These are phyloP conservation scores for Metschnikowia rubicola DNA, from an alignment of 805 yeast genomes.

Conservation along the genomic window DNA sequence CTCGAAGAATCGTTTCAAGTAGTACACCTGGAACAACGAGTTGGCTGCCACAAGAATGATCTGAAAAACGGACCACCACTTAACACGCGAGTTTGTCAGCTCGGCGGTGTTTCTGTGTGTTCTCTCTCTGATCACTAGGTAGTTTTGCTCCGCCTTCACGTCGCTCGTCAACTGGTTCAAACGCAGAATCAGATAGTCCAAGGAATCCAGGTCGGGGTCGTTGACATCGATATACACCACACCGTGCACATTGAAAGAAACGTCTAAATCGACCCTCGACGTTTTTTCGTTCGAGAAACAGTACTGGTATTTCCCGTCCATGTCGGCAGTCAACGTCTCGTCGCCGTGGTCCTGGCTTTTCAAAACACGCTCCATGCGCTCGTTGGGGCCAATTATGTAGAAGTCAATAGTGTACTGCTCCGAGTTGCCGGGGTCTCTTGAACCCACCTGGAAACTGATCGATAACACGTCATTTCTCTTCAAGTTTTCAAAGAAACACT, in stretches of 20 bases:
- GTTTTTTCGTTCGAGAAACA: slow-evolving; percentile 89
- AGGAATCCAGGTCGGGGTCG: slow-evolving; percentile 69
- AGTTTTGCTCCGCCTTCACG: slow-evolving; percentile 88
- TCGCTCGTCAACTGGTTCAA: slow-evolving; percentile 75
- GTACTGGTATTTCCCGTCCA: slow-evolving; percentile 73
- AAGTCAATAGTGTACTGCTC: slow-evolving; percentile 69
- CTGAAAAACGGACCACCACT: slow-evolving; percentile 97
- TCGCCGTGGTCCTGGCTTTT: slow-evolving; percentile 77
- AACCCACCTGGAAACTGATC: slow-evolving; percentile 89
- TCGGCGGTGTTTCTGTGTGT: slow-evolving; percentile 98
- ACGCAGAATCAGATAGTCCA: slow-evolving; percentile 80
- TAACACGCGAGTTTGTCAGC: slow-evolving; percentile 92
- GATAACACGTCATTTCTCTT: slow-evolving; percentile 83
- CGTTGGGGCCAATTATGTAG: slow-evolving; percentile 37
- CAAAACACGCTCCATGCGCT: slow-evolving; percentile 49
- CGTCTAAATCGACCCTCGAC: slow-evolving; percentile 74
- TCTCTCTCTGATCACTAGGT: slow-evolving; percentile 93
- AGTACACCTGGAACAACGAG: slow-evolving; percentile 89
- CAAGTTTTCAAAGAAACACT: slow-evolving; percentile 83
- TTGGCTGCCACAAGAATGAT: slow-evolving; percentile 78
- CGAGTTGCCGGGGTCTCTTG: slow-evolving; percentile 70
- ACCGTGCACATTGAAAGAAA: slow-evolving; percentile 93
- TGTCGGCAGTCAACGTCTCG: slow-evolving; percentile 58
- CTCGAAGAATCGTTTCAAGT: slow-evolving; percentile 91
- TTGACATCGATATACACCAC: slow-evolving; percentile 80